These are phyloP conservation scores for Scenedesmus sp. DNA, from an alignment of 163 green algal genomes.

Conservation along the genomic window DNA sequence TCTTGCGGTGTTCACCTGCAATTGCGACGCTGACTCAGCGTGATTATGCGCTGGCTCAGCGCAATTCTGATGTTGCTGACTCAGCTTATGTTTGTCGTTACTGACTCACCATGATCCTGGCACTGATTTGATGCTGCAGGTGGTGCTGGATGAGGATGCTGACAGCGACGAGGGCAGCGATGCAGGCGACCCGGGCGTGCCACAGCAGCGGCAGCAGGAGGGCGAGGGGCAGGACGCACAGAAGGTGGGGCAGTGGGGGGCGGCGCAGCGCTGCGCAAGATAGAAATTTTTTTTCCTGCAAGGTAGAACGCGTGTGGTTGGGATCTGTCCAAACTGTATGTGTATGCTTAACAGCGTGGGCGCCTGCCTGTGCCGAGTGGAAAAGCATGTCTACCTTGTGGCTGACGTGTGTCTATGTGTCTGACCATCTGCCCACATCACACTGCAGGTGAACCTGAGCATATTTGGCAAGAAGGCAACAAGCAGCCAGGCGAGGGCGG, in stretches of 20 bases:
- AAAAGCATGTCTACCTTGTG: no score
- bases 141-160: conserved; percentile 49
- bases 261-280: background rate
- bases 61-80: no score
- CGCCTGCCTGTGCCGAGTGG: no score
- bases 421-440: background rate
- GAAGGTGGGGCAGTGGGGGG: conserved; percentile 12
- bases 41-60: no score
- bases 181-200: conserved; percentile 3
- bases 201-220: background rate
- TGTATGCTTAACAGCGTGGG: no score
- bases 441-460: background rate
- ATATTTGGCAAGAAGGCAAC: background rate
- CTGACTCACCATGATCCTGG: no score
- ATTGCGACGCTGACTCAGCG: no score
- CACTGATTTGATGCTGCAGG: background rate
- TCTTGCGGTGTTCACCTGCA: no score
- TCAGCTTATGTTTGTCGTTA: no score
- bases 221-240: background rate
- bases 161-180: conserved; percentile 46
- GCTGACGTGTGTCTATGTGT: background rate
- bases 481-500: background rate
- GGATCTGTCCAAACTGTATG: no score
- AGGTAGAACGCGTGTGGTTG: no score
- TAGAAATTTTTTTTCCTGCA: no score